Conservation (phyloP, 2,329 filamentous ascomycete genomes). For the Thermoascus crustaceus region DNA sequence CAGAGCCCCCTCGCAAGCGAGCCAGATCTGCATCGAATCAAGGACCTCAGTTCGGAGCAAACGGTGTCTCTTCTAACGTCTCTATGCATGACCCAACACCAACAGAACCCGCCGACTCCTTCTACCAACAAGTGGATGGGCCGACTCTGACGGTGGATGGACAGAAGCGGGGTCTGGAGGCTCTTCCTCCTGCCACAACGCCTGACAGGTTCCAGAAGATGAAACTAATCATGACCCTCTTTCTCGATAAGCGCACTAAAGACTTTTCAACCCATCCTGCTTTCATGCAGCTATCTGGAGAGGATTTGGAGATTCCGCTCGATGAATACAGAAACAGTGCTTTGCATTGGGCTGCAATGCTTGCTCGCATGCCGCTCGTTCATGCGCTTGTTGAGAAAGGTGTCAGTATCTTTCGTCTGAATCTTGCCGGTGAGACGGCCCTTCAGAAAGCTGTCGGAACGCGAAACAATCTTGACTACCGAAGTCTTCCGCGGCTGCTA, state of each 20-base stretch:
- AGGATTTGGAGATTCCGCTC: slow-evolving; percentile 86
- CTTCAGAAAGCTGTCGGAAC: slow-evolving; percentile 88
- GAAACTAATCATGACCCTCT: slow-evolving; percentile 71
- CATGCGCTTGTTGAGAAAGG: slow-evolving; percentile 74
- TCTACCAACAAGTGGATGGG: slow-evolving; percentile 35
- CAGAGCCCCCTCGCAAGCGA: slow-evolving; percentile 77
- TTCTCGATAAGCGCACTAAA: slow-evolving; percentile 63
- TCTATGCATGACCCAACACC: slow-evolving; percentile 36
- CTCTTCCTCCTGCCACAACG: slow-evolving; percentile 45
- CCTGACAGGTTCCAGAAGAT: slow-evolving; percentile 71
- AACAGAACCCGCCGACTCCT: slow-evolving; percentile 40
- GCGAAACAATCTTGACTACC: slow-evolving; percentile 87
- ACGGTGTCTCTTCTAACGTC: slow-evolving; percentile 22
- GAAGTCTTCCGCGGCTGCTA: slow-evolving; percentile 80
- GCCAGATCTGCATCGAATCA: slow-evolving; percentile 51
- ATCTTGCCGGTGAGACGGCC: slow-evolving; percentile 82
- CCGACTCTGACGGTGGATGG: slow-evolving; percentile 22
- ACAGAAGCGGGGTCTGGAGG: slow-evolving; percentile 28
- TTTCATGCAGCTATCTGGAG: slow-evolving; percentile 63
- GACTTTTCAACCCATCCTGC: slow-evolving; percentile 70
- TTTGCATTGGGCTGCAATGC: slow-evolving; percentile 90
- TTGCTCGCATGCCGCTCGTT: slow-evolving; percentile 76
- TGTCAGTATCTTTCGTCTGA: slow-evolving; percentile 80
- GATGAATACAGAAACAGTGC: slow-evolving; percentile 80
- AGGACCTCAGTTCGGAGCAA: slow-evolving; percentile 27